Percentiles rank a stretch among this genome's conserved stretches.
These are phyloP conservation scores for Echinochloa phyllopogon DNA, from an alignment of 176 grass and related monocot genomes.

Conservation along the genomic window DNA sequence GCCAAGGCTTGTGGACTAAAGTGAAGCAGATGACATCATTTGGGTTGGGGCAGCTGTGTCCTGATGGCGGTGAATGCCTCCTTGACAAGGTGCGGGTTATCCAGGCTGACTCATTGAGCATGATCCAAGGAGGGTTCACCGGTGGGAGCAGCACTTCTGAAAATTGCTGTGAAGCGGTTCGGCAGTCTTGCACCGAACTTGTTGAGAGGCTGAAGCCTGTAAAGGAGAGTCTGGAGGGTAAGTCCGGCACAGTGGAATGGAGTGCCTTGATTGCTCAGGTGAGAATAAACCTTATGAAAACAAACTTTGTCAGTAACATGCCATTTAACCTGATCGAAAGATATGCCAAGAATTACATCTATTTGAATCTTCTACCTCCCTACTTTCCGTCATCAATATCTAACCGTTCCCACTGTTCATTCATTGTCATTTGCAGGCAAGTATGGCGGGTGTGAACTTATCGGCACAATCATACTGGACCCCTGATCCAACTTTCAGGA, in stretches of 20 bases:
- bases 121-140: slow-evolving; percentile 78
- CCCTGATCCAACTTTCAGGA: slow-evolving; percentile 46
- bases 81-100: slow-evolving; percentile 70
- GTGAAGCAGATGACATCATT: slow-evolving; percentile 83
- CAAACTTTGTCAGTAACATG: neutral
- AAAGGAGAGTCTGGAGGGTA: slow-evolving; percentile 63
- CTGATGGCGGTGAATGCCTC: slow-evolving; percentile 54
- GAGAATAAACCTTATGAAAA: neutral
- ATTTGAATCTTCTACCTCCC: neutral
- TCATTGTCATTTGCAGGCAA: slow-evolving; percentile 56
- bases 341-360: neutral
- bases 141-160: slow-evolving; percentile 92
- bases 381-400: neutral
- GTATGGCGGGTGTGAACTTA: slow-evolving; percentile 54
- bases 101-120: slow-evolving; percentile 72
- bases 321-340: neutral
- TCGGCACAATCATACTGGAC: slow-evolving; percentile 63
- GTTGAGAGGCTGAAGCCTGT: slow-evolving; percentile 69
- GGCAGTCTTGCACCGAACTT: slow-evolving; percentile 49
- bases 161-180: slow-evolving; percentile 71
- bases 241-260: slow-evolving; percentile 57
- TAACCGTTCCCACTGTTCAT: neutral
- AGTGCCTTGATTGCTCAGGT: slow-evolving; percentile 63
- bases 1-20: slow-evolving; percentile 92
- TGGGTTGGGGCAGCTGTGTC: slow-evolving; percentile 56